Conservation (phyloP, 768 basidiomycete species). For the Panaeolus papilionaceus region DNA sequence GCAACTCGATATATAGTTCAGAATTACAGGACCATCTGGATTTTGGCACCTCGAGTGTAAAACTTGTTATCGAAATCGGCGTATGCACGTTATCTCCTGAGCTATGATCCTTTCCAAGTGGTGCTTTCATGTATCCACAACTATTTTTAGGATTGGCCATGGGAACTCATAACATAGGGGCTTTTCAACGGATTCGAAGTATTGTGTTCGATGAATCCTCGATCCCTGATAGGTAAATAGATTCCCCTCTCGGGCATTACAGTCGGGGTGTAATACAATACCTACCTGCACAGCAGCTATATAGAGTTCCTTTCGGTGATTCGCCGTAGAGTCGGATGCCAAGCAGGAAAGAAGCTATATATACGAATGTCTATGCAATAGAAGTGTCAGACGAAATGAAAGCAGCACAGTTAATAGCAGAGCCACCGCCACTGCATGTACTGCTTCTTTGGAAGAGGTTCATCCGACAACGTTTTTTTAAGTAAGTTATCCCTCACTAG, state of each 20-base stretch:
- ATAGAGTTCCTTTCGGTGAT: neutral
- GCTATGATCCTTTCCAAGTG: neutral
- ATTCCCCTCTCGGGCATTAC: neutral
- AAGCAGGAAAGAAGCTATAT: constrained; percentile 2
- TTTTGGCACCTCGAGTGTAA: neutral
- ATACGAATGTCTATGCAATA: neutral
- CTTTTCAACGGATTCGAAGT: neutral
- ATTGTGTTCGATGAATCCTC: neutral
- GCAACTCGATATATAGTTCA: too few relatives aligned
- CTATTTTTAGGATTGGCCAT: neutral
- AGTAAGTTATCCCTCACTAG: neutral
- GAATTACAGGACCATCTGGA: neutral
- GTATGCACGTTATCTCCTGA: neutral
- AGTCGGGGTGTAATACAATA: neutral
- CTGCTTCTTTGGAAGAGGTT: neutral
- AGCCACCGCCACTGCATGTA: constrained; percentile 9
- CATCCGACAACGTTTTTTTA: constrained; percentile 5
- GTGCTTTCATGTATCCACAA: neutral
- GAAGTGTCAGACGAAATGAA: constrained; percentile 11
- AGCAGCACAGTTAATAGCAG: constrained; percentile 3
- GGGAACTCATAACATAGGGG: neutral
- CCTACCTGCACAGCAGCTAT: neutral
- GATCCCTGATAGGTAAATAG: neutral
- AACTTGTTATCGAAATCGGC: neutral
- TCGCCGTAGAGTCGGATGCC: constrained; percentile 11